Percentiles rank a stretch among this genome's conserved stretches.
phyloP scores from a whole-genome alignment of 768 basidiomycete genomes.

The Xerocomellus amylosporus region DNA sequence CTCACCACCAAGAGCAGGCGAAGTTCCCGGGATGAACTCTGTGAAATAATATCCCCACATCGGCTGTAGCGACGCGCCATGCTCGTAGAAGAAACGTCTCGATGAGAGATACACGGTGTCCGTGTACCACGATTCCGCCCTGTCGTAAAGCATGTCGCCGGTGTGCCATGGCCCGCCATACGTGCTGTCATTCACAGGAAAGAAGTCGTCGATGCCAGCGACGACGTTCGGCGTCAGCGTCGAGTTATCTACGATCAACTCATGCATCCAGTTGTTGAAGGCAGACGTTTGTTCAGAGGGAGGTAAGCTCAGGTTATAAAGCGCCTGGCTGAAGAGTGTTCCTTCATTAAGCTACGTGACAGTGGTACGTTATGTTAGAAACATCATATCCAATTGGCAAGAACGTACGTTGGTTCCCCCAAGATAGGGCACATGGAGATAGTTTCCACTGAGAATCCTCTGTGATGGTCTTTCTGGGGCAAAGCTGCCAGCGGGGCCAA shows the following conservation, averaged over 20 bases:
- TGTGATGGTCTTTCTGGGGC: conserved; percentile 44
- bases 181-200: conserved; percentile 47
- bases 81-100: conserved; percentile 48
- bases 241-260: conserved; percentile 52
- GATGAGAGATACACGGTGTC: conserved; percentile 55
- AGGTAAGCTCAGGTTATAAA: conserved; percentile 40
- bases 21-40: conserved; percentile 56
- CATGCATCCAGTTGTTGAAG: conserved; percentile 47
- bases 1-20: conserved; percentile 47
- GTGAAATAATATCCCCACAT: conserved; percentile 55
- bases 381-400: background rate
- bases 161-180: conserved; percentile 54
- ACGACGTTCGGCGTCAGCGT: conserved; percentile 32
- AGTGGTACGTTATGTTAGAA: background rate
- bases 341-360: conserved; percentile 16
- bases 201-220: conserved; percentile 38
- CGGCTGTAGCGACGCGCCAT: conserved; percentile 45
- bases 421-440: conserved; percentile 51
- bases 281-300: conserved; percentile 40
- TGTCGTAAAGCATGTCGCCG: conserved; percentile 57
- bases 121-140: conserved; percentile 56
- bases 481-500: conserved; percentile 52
- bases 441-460: conserved; percentile 45
- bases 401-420: conserved; percentile 52
- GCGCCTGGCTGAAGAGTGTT: conserved; percentile 4